These are phyloP conservation scores for Ramalina intermedia DNA, from an alignment of 495 filamentous ascomycete species.

Conservation along the genomic window DNA sequence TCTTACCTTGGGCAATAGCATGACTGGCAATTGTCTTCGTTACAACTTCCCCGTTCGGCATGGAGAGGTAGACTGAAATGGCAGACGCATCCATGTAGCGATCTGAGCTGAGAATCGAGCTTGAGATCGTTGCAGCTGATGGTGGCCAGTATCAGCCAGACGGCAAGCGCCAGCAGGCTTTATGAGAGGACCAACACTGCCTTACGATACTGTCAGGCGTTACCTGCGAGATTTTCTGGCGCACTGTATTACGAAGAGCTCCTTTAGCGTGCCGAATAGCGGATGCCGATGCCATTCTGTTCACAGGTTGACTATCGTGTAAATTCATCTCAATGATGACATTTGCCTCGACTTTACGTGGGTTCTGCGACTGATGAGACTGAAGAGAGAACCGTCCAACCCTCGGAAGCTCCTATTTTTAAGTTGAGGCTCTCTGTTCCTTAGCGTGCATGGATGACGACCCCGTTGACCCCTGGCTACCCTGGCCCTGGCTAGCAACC, in stretches of 20 bases:
- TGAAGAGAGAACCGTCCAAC: too few relatives aligned
- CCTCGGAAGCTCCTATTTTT: too few relatives aligned
- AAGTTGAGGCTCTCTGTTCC: too few relatives aligned
- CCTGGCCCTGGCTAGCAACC: too few relatives aligned
- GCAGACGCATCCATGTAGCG: slow-evolving; percentile 57
- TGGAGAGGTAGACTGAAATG: slow-evolving; percentile 82
- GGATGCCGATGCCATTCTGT: slow-evolving; percentile 10
- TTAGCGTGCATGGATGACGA: too few relatives aligned
- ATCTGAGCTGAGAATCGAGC: slow-evolving; percentile 41
- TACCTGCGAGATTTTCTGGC: slow-evolving; percentile 41
- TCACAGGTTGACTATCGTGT: too few relatives aligned
- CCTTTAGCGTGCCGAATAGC: slow-evolving; percentile 52
- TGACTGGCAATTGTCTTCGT: slow-evolving; percentile 68
- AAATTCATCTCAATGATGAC: too few relatives aligned
- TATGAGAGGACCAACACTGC: slow-evolving; percentile 45
- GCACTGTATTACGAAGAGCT: slow-evolving; percentile 56
- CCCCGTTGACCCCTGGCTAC: not conserved
- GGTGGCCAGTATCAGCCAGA: slow-evolving; percentile 8
- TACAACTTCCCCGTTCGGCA: slow-evolving; percentile 72
- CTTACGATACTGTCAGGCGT: slow-evolving; percentile 38
- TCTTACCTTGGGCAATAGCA: slow-evolving; percentile 62
- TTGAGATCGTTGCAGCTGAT: slow-evolving; percentile 44
- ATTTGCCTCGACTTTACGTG: too few relatives aligned
- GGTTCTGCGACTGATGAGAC: too few relatives aligned
- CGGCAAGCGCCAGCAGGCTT: not conserved